A percentile compares a stretch with the other conserved stretches of the same genome.
Conservation (phyloP, 1,284 basidiomycete species). For the Ceratorhiza oryzae-sativae region DNA sequence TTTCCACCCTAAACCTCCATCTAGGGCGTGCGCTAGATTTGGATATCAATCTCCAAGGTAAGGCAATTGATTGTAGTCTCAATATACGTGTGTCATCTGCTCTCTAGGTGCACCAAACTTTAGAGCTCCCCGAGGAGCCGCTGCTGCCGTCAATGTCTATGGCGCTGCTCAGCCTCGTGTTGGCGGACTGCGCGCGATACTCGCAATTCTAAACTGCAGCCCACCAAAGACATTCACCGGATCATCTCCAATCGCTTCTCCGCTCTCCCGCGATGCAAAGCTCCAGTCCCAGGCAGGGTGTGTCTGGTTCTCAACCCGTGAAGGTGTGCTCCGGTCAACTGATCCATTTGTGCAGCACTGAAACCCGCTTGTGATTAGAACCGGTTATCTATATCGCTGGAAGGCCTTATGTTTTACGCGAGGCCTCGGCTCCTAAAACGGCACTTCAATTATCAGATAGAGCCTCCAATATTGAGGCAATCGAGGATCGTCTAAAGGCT, state of each 20-base stretch:
- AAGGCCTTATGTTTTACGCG: constrained; percentile 93
- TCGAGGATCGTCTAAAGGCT: constrained; percentile 88
- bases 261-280: constrained; percentile 19
- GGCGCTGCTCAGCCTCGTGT: constrained; percentile 95
- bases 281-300: constrained; percentile 61
- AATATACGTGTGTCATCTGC: not conserved
- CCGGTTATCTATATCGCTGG: constrained; percentile 86
- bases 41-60: constrained; percentile 80
- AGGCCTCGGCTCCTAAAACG: constrained; percentile 83
- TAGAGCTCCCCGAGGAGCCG: constrained; percentile 75
- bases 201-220: constrained; percentile 84
- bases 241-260: constrained; percentile 38
- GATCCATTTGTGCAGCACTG: constrained; percentile 4
- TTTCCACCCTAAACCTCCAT: not conserved
- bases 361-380: constrained; percentile 24
- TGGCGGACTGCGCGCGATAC: constrained; percentile 89
- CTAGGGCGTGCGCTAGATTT: constrained; percentile 86
- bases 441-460: constrained; percentile 88
- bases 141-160: constrained; percentile 76
- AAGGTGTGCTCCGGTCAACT: constrained; percentile 59
- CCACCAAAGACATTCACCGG: constrained; percentile 56
- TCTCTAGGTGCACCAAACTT: constrained; percentile 91
- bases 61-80: not conserved
- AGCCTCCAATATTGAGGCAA: constrained; percentile 93
- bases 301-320: constrained; percentile 85